Conservation (phyloP, 352 stramenopile species). For the Phytopythium boreale region DNA sequence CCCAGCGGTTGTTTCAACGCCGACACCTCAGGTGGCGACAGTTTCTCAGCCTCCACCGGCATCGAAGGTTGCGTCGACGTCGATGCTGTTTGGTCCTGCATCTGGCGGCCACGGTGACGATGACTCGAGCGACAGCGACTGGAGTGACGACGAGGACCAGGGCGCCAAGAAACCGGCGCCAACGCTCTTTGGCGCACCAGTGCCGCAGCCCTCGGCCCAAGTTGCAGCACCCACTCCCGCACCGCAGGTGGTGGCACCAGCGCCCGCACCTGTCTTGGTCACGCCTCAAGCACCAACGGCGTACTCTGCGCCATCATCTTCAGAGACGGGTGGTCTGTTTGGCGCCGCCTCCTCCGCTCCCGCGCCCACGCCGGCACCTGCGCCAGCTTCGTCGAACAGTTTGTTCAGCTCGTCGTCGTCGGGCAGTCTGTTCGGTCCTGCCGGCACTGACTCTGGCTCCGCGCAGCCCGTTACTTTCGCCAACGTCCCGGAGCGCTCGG, state of each 20-base stretch:
- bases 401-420: constrained; percentile 5
- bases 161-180: constrained; percentile 22
- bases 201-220: constrained; percentile 11
- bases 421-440: constrained; percentile 12
- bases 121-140: constrained; percentile 65
- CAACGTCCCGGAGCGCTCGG: constrained; percentile 4
- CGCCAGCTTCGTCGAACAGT: constrained; percentile 4
- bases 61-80: constrained; percentile 14
- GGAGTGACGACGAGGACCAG: constrained; percentile 63
- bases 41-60: constrained; percentile 8
- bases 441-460: constrained; percentile 1
- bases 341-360: constrained; percentile 17
- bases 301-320: constrained; percentile 16
- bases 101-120: constrained; percentile 24
- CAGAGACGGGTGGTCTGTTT: constrained; percentile 25
- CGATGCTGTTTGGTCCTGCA: constrained; percentile 32
- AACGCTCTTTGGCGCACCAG: constrained; percentile 33
- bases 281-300: constrained; percentile 20
- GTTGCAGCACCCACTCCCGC: neutral
- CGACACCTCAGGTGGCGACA: neutral
- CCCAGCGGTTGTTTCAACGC: constrained; percentile 5
- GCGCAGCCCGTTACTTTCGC: constrained; percentile 5
- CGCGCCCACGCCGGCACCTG: constrained; percentile 3
- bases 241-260: constrained; percentile 4
- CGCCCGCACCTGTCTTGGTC: constrained; percentile 16